These are phyloP conservation scores for Nannizzia gypsea DNA, from an alignment of 2,329 filamentous ascomycete species.

Conservation along the genomic window DNA sequence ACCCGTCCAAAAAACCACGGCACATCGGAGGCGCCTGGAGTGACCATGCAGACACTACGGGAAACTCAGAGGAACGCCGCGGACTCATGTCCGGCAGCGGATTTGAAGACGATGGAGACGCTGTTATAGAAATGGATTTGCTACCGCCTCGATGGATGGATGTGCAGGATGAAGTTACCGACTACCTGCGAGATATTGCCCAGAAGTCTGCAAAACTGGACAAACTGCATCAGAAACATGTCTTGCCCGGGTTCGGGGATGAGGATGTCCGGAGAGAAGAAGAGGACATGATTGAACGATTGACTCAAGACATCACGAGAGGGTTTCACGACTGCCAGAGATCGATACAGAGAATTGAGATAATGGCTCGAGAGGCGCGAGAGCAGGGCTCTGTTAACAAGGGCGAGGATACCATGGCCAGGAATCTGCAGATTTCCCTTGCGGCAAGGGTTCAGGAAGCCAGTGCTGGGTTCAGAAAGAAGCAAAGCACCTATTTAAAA, in stretches of 20 bases:
- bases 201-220: slow-evolving; percentile 75
- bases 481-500: slow-evolving; percentile 91
- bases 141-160: slow-evolving; percentile 93
- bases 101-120: slow-evolving; percentile 67
- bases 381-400: slow-evolving; percentile 46
- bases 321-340: slow-evolving; percentile 83
- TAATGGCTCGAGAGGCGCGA: slow-evolving; percentile 71
- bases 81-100: slow-evolving; percentile 73
- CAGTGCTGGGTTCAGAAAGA: slow-evolving; percentile 87
- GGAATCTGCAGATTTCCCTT: slow-evolving; percentile 86
- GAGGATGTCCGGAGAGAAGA: slow-evolving; percentile 79
- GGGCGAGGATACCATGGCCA: slow-evolving; percentile 89
- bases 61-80: slow-evolving; percentile 56
- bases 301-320: slow-evolving; percentile 83
- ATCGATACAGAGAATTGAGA: slow-evolving; percentile 76
- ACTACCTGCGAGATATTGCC: slow-evolving; percentile 67
- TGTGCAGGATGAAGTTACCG: slow-evolving; percentile 82
- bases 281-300: slow-evolving; percentile 75
- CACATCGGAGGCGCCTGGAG: slow-evolving; percentile 48
- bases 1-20: slow-evolving; percentile 73
- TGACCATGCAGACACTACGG: slow-evolving; percentile 49
- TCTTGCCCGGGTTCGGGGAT: slow-evolving; percentile 91
- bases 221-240: slow-evolving; percentile 91
- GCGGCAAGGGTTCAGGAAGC: slow-evolving; percentile 82
- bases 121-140: slow-evolving; percentile 95